phyloP scores from a whole-genome alignment of 2,329 filamentous ascomycete genomes.

The Aspergillus pseudotamarii region DNA sequence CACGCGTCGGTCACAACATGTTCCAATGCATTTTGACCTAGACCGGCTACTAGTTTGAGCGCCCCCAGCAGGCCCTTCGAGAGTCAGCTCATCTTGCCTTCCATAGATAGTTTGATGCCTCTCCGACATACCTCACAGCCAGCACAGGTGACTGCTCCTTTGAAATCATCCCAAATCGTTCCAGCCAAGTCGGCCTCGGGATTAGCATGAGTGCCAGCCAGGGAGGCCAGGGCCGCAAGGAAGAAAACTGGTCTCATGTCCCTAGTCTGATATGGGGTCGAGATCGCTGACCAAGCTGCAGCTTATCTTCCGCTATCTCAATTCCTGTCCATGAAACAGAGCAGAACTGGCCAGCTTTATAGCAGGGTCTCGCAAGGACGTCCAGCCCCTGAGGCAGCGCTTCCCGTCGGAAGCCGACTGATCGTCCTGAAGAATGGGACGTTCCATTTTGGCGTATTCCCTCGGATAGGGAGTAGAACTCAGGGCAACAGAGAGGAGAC shows the following conservation, averaged over 20 bases:
- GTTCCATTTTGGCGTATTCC: not conserved
- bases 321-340: not conserved
- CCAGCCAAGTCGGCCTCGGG: constrained; percentile 7
- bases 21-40: constrained; percentile 49
- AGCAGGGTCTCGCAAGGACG: not conserved
- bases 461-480: not conserved
- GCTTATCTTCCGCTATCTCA: not conserved
- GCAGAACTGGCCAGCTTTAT: not conserved
- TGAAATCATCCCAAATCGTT: constrained; percentile 34
- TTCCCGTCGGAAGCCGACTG: constrained; percentile 2
- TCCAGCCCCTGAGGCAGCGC: not conserved
- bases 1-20: constrained; percentile 41
- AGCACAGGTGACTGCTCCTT: constrained; percentile 34
- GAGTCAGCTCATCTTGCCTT: not conserved
- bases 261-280: not conserved
- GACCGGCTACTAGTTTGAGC: constrained; percentile 48
- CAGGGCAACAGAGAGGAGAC: not conserved
- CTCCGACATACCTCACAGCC: constrained; percentile 27
- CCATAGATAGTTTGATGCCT: not conserved
- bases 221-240: constrained; percentile 14
- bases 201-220: constrained; percentile 12
- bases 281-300: not conserved
- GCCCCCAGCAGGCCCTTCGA: constrained; percentile 38
- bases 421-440: not conserved
- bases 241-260: constrained; percentile 19